Evolutionary conservation across 2,329 filamentous ascomycete species (phyloP), one percentile per base, ranked within the genome.

Genomic region (Aspergillus fumigatus): DNA sequence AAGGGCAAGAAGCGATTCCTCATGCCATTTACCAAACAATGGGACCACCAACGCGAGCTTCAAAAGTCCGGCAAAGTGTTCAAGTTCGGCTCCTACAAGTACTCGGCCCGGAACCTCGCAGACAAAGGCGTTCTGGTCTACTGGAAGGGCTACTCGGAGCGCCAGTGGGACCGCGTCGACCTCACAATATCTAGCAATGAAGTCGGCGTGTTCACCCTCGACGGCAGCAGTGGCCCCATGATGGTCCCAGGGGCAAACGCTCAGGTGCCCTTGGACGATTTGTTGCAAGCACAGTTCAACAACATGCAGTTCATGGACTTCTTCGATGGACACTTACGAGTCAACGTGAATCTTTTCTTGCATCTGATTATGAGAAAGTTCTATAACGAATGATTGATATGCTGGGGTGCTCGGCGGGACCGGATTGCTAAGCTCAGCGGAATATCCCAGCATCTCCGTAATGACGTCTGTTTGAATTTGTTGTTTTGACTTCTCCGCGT

Each of bases 311-410:
- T 96, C 73, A 92, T 97, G 85, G 92, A 90, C 69, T 81, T 97
- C 59, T 99, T 99, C 69, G 91, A 95, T 72, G 88, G 88, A 53
- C 87, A 88, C 54, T 81, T 97, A 70, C 88, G 89, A 75, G 83
- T 99, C 69, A 97, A 97, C 74, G 94, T 99, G 69, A 99, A 99
- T 79, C 75, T 99, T 70, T 85, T 99, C 77, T 81, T 99, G 80
- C 94, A 99, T 82, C 80, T 97, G 74, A 84, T 99, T 65, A 97
- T 97, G 81, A 96, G 95, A 84, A 99, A 99, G 82, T 99, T 99
- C 75, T 99, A 99, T 67, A 80, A 80, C 63, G 77, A 79, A 65
- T 77, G 61, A 72, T 62, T 41, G 41, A 26, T 25, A 26, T 47
- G 43, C 17, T 23, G 43, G 43, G 43, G 43, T 47, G 26, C n/a